Evolutionary conservation across 1,284 basidiomycete genomes (phyloP), one percentile per base, ranked within the genome.

Genomic region (Chalciporus sp.): DNA sequence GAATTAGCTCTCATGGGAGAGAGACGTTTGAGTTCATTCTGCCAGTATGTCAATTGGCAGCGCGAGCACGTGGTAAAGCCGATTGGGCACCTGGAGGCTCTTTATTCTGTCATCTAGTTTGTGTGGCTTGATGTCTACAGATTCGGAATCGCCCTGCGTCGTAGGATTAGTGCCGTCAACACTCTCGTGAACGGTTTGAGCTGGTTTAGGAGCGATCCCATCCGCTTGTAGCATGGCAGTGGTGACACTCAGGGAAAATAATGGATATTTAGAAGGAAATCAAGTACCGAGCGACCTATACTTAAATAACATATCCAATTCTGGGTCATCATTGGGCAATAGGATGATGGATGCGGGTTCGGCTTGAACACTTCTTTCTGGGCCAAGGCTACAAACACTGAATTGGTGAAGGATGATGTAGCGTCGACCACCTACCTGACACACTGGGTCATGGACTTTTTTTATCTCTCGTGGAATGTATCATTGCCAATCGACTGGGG

Each of bases 191-290:
- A n/a, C n/a, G 17, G 48, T 19, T 12, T 35, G 12, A 14, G 11
- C 14, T 5, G 49, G 42, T n/a, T 40, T 46, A 33, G 55, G 61
- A 28, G 41, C 59, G 6, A 66, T 52, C 8, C 66, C 55, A 37
- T 57, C 56, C 8, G 59, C 62, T 43, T 60, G 59, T 14, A 65
- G 45, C 16, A 67, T 11, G n/a, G 35, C 66, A 66, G 33, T 7
- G 26, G 42, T 5, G 4, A 47, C 3, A 41, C 23, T 50, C n/a
- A 23, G 48, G 23, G 12, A 23, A 23, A 23, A 23, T 23, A 23
- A 23, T 23, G 23, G 23, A 23, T 23, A 23, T 23, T 23, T 10
- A 19, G 12, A 31, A 14, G 5, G 9, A 20, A 14, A 39, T 10
- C 23, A 23, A 45, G 40, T 55, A 56, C 64, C 23, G 1, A 65